These are phyloP conservation scores for Dictyophora rubrovolvata DNA, from an alignment of 768 basidiomycete genomes.

Conservation along the genomic window DNA sequence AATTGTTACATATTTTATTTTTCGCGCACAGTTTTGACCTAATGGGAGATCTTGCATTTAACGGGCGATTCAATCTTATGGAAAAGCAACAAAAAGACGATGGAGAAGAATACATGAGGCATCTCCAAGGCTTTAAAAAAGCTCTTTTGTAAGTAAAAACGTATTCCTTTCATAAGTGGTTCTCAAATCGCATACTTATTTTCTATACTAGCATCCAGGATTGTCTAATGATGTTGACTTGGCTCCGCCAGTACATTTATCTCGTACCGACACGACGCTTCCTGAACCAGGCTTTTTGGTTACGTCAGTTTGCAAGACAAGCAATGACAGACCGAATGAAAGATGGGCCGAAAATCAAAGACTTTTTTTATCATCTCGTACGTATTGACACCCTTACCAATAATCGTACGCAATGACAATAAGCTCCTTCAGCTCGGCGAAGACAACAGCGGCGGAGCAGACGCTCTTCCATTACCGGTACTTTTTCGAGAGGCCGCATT, in stretches of 20 bases:
- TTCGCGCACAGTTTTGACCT: constrained; percentile 23
- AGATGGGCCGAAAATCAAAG: constrained; percentile 5
- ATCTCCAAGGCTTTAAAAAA: not conserved
- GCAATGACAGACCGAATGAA: constrained; percentile 1
- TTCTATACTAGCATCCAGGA: constrained; percentile 14
- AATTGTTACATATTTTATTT: not conserved
- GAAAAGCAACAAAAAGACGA: not conserved
- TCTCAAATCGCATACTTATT: constrained; percentile 20
- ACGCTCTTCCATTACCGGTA: constrained; percentile 19
- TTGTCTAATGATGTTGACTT: constrained; percentile 22
- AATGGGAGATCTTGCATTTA: constrained; percentile 28
- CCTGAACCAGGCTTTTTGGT: not conserved
- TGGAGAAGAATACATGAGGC: not conserved
- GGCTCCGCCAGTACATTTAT: constrained; percentile 31
- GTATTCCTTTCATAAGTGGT: not conserved
- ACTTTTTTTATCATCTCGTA: constrained; percentile 37
- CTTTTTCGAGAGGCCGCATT: constrained; percentile 30
- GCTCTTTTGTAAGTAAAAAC: not conserved
- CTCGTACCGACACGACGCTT: constrained; percentile 17
- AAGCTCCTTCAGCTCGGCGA: constrained; percentile 24
- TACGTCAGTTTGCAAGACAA: constrained; percentile 27
- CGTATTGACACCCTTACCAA: not conserved
- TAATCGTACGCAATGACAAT: not conserved
- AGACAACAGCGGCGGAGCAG: constrained; percentile 18
- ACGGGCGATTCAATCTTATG: not conserved